These are phyloP conservation scores for Aspergillus ochraceus DNA, from an alignment of 2,329 filamentous ascomycete species.

Conservation along the genomic window DNA sequence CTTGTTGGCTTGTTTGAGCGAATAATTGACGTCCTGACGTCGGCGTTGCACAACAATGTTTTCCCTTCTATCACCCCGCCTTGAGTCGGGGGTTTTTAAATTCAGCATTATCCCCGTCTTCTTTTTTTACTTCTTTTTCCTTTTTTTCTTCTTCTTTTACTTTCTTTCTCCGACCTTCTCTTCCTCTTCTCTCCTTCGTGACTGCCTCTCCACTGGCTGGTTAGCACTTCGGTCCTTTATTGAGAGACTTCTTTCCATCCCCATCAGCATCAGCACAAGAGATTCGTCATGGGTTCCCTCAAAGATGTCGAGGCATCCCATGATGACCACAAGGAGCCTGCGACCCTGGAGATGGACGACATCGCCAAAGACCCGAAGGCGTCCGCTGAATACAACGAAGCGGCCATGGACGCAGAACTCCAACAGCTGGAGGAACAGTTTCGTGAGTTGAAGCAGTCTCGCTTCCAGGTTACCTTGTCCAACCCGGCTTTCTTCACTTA, in stretches of 20 bases:
- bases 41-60: background rate
- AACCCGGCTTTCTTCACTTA: constrained; percentile 67
- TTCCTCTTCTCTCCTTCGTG: background rate
- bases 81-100: background rate
- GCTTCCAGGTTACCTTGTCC: constrained; percentile 55
- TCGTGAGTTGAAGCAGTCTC: constrained; percentile 18
- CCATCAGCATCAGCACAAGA: background rate
- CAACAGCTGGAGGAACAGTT: constrained; percentile 29
- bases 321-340: constrained; percentile 26
- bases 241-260: background rate
- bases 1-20: background rate
- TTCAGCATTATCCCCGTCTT: background rate
- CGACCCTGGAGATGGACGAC: constrained; percentile 27
- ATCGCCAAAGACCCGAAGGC: constrained; percentile 25
- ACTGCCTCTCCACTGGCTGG: background rate
- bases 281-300: constrained; percentile 11
- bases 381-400: constrained; percentile 24
- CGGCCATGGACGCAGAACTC: constrained; percentile 34
- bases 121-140: background rate
- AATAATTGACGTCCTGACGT: background rate
- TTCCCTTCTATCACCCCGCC: background rate
- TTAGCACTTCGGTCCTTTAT: background rate
- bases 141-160: background rate
- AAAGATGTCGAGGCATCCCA: constrained; percentile 29
- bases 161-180: background rate